phyloP scores from a whole-genome alignment of 2,329 filamentous ascomycete genomes.

The Nemania diffusa region DNA sequence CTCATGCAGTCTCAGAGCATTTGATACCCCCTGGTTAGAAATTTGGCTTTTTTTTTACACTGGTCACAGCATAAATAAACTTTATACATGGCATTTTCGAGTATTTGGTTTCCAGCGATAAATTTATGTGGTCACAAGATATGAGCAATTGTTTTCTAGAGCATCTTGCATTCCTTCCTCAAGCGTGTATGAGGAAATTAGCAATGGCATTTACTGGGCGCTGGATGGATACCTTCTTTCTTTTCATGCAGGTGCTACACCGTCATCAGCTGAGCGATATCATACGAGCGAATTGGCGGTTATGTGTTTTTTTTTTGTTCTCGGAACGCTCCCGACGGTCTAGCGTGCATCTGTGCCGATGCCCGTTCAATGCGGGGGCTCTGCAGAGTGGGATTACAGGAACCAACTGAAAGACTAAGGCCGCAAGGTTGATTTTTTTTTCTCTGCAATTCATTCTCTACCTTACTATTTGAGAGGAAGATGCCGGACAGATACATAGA shows the following conservation, averaged over 20 bases:
- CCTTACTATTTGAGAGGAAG: not conserved
- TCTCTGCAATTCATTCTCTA: not conserved
- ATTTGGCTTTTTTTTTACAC: not conserved
- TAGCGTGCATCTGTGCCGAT: slow-evolving; percentile 17
- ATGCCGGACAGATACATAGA: slow-evolving; percentile 1
- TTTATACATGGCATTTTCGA: slow-evolving; percentile 3
- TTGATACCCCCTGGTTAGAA: slow-evolving; percentile 34
- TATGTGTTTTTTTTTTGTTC: not conserved
- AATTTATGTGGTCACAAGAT: not conserved
- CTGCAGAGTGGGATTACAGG: not conserved
- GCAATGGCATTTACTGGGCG: slow-evolving; percentile 24
- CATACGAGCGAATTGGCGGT: slow-evolving; percentile 18
- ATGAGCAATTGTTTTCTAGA: not conserved
- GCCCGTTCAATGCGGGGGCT: slow-evolving; percentile 1
- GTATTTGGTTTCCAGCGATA: slow-evolving; percentile 1
- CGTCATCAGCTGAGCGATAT: not conserved
- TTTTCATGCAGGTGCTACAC: not conserved
- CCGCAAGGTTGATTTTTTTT: slow-evolving; percentile 26
- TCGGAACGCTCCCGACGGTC: not conserved
- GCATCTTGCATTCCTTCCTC: not conserved
- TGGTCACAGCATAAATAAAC: slow-evolving; percentile 13
- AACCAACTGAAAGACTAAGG: not conserved
- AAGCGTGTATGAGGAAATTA: slow-evolving; percentile 13
- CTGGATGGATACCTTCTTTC: slow-evolving; percentile 5
- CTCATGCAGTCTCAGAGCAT: slow-evolving; percentile 20